These are phyloP conservation scores for Abrus pulchellus DNA, from an alignment of 306 rosid genomes.

Conservation along the genomic window DNA sequence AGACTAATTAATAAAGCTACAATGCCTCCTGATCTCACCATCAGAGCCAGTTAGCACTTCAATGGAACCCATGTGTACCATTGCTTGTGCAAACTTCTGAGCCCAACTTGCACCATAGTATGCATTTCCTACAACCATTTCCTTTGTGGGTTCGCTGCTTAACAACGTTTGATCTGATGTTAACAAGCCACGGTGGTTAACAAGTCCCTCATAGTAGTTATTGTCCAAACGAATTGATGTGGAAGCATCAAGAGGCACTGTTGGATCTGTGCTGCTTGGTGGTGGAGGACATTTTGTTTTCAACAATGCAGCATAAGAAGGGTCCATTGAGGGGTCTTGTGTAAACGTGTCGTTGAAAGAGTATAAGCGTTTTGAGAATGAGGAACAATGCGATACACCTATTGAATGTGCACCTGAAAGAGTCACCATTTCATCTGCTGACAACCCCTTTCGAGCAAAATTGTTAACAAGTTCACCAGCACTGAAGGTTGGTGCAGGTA, in stretches of 20 bases:
- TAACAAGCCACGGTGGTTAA: slow-evolving; percentile 40
- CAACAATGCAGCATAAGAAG: slow-evolving; percentile 27
- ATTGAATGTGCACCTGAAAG: slow-evolving; percentile 46
- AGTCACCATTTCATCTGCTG: slow-evolving; percentile 46
- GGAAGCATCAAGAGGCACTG: slow-evolving; percentile 31
- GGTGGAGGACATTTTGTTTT: slow-evolving; percentile 18
- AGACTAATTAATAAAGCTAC: slow-evolving; percentile 33
- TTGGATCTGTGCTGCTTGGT: background rate
- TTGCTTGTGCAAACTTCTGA: slow-evolving; percentile 38
- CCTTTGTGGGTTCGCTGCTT: slow-evolving; percentile 17
- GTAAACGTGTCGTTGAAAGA: slow-evolving; percentile 33
- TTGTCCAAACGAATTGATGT: slow-evolving; percentile 44
- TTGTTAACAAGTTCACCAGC: background rate
- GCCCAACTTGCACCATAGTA: slow-evolving; percentile 40
- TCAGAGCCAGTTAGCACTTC: slow-evolving; percentile 43
- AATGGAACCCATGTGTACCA: slow-evolving; percentile 49
- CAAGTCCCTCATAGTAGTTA: slow-evolving; percentile 25
- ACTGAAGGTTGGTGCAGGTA: slow-evolving; percentile 1
- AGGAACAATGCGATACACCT: slow-evolving; percentile 42
- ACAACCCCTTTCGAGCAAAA: slow-evolving; percentile 34
- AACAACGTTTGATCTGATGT: slow-evolving; percentile 43
- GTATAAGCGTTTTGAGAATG: slow-evolving; percentile 31
- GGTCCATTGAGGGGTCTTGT: slow-evolving; percentile 42
- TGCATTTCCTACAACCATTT: slow-evolving; percentile 40
- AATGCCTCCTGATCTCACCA: slow-evolving; percentile 46